Conservation (phyloP, 176 grass and related monocot species). For the Zea luxurians region DNA sequence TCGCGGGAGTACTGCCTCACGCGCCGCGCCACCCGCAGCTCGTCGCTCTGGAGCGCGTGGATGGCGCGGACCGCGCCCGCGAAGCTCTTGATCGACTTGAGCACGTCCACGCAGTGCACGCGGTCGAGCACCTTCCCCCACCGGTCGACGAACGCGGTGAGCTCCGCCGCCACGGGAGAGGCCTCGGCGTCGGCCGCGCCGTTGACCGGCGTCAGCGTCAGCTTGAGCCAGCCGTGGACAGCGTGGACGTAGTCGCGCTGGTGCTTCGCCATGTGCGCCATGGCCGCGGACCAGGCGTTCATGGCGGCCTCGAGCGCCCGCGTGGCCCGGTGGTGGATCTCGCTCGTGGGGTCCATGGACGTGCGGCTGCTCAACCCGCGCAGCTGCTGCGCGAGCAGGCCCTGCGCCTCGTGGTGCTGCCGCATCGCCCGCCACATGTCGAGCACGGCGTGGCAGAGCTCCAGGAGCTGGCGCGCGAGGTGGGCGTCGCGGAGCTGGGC, state of each 20-base stretch:
- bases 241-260: conserved; percentile 61
- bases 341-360: conserved; percentile 56
- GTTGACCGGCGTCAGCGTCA: conserved; percentile 39
- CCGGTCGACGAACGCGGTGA: conserved; percentile 52
- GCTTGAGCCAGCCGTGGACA: conserved; percentile 56
- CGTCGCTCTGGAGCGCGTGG: conserved; percentile 61
- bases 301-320: conserved; percentile 64
- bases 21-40: conserved; percentile 48
- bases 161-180: conserved; percentile 44
- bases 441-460: conserved; percentile 50
- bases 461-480: conserved; percentile 64
- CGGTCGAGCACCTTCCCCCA: conserved; percentile 61
- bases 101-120: conserved; percentile 46
- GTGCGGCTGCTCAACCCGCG: conserved; percentile 55
- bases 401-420: conserved; percentile 61
- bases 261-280: conserved; percentile 52
- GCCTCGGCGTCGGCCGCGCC: background rate
- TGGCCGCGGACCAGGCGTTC: conserved; percentile 48
- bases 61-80: conserved; percentile 34
- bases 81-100: conserved; percentile 57
- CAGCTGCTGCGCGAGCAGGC: conserved; percentile 63
- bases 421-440: conserved; percentile 65
- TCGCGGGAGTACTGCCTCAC: conserved; percentile 45
- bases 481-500: conserved; percentile 59
- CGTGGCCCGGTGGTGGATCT: conserved; percentile 62